Base-by-base conservation (phyloP, 805 yeast genomes). In the Phaffomyces thermotolerans region DNA sequence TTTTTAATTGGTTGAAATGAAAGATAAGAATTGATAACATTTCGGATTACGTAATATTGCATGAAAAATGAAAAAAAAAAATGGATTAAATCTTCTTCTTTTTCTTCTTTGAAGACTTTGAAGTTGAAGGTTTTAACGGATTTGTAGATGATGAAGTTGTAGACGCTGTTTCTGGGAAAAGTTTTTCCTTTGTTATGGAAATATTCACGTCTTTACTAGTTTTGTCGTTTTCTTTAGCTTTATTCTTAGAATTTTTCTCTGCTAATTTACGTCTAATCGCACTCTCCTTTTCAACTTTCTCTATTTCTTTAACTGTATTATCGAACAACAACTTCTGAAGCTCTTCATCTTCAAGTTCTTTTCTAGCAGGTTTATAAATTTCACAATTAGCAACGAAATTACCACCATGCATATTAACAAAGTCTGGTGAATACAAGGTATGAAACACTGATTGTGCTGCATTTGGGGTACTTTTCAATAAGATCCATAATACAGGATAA, bases 401-500 rank as follows among this genome's bases (percentile, higher is more conserved):
- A 4, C 87, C 93, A 20, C 91, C 88, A 20, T 70, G 69, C 35
- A 71, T 61, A 17, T 72, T 75, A 32, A 73, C 75, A 23, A 87
- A 68, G 14, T 84, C 79, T 0, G 96, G 96, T 8, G 84, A 75
- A 71, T 71, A 75, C 38, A 85, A 57, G 0, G 87, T 85, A 65
- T 73, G 82, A 36, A 88, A 54, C 27, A 84, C 56, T 24, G 86
- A 77, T 64, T 93, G 96, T 27, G 87, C 83, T 6, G 97, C 99
- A 50, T 82, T 81, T 32, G 63, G 62, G 12, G 89, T 75, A 25
- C 84, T 78, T 63, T 89, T 91, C 43, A 90, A 70, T 40, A 90
- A 70, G 15, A 93, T 55, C 81, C 88, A 91, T 74, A 88, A 78
- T 0, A 93, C 40, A 9, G 99, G 99, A 67, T 82, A 85, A 36